Evolutionary conservation across 1,284 basidiomycete species (phyloP), one percentile per base, ranked within the genome.

Genomic region (Fomes fomentarius): DNA sequence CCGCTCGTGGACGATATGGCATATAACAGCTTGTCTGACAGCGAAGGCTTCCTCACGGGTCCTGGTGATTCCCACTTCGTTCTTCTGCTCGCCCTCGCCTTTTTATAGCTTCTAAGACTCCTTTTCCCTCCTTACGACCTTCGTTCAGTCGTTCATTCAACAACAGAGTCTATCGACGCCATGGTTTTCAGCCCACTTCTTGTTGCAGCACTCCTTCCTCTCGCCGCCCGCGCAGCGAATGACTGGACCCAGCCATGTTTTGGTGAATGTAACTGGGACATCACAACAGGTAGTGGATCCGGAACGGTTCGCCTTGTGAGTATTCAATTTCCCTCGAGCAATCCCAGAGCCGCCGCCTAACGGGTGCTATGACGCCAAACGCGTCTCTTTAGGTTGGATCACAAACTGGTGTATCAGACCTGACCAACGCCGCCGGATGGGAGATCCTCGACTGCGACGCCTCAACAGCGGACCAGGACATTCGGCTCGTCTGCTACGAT

Each of bases 361-460:
- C 37, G 33, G 22, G 10, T 40, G 30, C 46, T 30, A 26, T 48
- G n/a, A 50, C 31, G 26, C 28, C 17, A n/a, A 24, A 17, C 33
- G 38, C 44, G 14, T 15, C 21, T n/a, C 3, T 6, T 5, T 24
- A 64, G 54, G 31, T 52, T 12, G 80, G 80, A 7, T 65, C 75
- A 1, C 47, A 69, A 1, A 63, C 63, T 25, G 70, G 77, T 4
- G 78, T 84, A 37, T 76, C 79, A 4, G 82, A 84, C 60, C 76
- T 84, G 49, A 83, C 82, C 0, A 45, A 65, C 8, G 79, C 79
- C 6, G 79, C 77, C 12, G 81, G 80, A 40, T 84, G 82, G 81
- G 66, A 72, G 19, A 80, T 84, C 47, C 57, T 81, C 39, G 71
- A 66, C 47, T 83, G 82, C 61, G 69, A 76, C 42, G 56, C 75